Evolutionary conservation across 2,329 filamentous ascomycete species (phyloP).

Genomic region (Botrytis galanthina): DNA sequence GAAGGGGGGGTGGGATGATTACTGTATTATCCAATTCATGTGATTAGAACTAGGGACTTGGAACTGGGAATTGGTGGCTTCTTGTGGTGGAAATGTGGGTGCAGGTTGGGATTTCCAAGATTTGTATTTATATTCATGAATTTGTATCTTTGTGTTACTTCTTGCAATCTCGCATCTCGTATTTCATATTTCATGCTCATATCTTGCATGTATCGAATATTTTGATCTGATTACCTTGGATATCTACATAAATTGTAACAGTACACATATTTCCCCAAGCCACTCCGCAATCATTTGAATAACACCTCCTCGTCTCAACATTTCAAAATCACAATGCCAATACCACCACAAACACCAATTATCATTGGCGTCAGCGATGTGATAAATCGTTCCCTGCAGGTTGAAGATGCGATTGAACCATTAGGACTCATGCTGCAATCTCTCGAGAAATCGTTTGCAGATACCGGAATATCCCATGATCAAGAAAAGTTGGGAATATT

Average conservation of each 20-base stretch:
- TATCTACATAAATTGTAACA: neutral
- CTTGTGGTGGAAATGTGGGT: neutral
- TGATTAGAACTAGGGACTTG: neutral
- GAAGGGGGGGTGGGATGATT: neutral
- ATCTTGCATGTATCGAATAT: neutral
- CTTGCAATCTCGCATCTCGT: neutral
- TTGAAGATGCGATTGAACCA: constrained; percentile 57
- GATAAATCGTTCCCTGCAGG: constrained; percentile 52
- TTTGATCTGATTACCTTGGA: neutral
- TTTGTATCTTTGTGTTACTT: neutral
- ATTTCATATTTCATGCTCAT: neutral
- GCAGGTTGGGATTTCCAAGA: neutral
- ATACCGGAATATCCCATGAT: constrained; percentile 38
- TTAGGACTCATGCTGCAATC: constrained; percentile 49
- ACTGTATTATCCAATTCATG: neutral
- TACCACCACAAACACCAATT: constrained; percentile 44
- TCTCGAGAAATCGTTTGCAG: neutral
- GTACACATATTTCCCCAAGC: neutral
- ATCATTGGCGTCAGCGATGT: constrained; percentile 63
- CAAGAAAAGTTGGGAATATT: constrained; percentile 42
- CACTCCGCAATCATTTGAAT: neutral
- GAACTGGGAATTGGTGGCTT: neutral
- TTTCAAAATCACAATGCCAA: neutral
- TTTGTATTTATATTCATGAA: neutral
- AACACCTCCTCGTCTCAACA: neutral